Conservation (phyloP, 345 rosid species). For the Corymbia maculata region DNA sequence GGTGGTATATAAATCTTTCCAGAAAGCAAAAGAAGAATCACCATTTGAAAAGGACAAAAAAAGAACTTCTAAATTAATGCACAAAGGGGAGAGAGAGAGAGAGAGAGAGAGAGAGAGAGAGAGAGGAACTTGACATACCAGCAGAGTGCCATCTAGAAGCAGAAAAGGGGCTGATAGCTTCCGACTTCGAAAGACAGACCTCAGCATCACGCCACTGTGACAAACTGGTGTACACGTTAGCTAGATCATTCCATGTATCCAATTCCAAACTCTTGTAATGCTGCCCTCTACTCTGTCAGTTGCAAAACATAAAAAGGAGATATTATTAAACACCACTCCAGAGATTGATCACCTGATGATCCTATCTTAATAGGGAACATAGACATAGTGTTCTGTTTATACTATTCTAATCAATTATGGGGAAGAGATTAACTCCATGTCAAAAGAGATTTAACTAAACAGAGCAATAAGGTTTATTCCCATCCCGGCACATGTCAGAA, state of each 20-base stretch:
- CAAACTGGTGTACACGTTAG: constrained; percentile 44
- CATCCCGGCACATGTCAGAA: neutral
- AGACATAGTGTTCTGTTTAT: neutral
- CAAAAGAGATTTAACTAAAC: neutral
- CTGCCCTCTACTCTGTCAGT: constrained; percentile 9
- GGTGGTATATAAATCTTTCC: neutral
- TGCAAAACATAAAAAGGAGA: neutral
- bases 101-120: neutral
- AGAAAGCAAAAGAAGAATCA: neutral
- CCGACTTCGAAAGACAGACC: constrained; percentile 54
- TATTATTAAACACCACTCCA: neutral
- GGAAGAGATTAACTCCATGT: neutral
- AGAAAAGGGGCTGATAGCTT: constrained; percentile 40
- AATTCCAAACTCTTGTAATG: constrained; percentile 38
- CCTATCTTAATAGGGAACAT: neutral
- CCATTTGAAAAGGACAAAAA: neutral
- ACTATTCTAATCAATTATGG: neutral
- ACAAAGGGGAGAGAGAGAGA: neutral
- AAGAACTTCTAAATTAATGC: neutral
- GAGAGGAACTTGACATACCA: constrained; percentile 13
- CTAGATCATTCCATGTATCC: constrained; percentile 70
- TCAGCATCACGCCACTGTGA: constrained; percentile 68
- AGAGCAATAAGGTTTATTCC: neutral
- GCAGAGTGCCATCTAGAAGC: constrained; percentile 44
- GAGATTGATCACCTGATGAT: neutral